phyloP scores from a whole-genome alignment of 148 eudicot species.

The Diospyros lotus region DNA sequence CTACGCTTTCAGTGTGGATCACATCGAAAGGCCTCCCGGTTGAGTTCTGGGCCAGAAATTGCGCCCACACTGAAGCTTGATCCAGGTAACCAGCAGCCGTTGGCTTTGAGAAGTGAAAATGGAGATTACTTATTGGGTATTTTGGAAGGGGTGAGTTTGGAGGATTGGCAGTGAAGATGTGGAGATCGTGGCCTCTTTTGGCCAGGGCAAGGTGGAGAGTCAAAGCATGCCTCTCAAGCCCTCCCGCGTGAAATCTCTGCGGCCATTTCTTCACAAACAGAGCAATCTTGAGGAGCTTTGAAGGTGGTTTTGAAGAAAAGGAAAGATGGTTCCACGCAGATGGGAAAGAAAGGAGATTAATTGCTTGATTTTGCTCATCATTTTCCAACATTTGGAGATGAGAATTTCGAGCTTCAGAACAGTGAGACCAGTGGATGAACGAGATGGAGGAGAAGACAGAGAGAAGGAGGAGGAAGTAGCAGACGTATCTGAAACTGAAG shows the following conservation, averaged over 20 bases:
- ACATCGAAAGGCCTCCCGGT: conserved; percentile 41
- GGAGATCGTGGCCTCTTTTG: conserved; percentile 47
- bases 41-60: conserved; percentile 32
- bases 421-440: conserved; percentile 35
- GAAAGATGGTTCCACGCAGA: conserved; percentile 40
- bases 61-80: conserved; percentile 42
- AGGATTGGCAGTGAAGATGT: conserved; percentile 41
- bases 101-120: conserved; percentile 41
- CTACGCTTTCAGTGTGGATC: conserved; percentile 48
- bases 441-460: conserved; percentile 31
- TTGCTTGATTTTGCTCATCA: conserved; percentile 1
- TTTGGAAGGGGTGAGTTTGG: conserved; percentile 25
- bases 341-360: conserved; percentile 30
- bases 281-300: conserved; percentile 40
- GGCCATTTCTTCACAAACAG: conserved; percentile 60
- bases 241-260: conserved; percentile 29
- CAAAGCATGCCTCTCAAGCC: conserved; percentile 49
- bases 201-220: conserved; percentile 48
- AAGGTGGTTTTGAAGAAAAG: conserved; percentile 30
- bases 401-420: conserved; percentile 13
- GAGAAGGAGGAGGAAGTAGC: conserved; percentile 24
- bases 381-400: background rate
- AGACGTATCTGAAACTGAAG: conserved; percentile 23
- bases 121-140: conserved; percentile 25
- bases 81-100: conserved; percentile 37